Conservation (phyloP, 176 grass and related monocot species). For the Triticum dicoccoides region DNA sequence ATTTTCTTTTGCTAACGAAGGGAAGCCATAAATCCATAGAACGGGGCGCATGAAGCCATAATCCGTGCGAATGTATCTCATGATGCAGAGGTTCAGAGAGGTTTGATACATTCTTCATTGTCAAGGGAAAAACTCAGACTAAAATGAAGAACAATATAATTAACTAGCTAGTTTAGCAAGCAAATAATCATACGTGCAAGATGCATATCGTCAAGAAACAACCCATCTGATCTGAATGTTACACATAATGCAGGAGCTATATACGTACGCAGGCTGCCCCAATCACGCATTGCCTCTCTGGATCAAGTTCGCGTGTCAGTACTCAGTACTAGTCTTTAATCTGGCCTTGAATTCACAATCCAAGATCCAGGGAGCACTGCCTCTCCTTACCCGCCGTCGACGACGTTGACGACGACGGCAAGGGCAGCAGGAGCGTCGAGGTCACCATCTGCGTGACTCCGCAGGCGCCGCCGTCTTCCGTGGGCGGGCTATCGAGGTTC, state of each 20-base stretch:
- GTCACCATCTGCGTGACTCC: neutral
- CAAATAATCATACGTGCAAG: conserved; percentile 33
- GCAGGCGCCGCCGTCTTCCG: neutral
- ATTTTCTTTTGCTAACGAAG: neutral
- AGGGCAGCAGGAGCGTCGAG: conserved; percentile 22
- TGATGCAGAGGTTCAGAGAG: neutral
- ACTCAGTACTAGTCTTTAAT: neutral
- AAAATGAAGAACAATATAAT: neutral
- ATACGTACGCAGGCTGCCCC: conserved; percentile 41
- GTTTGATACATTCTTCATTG: neutral
- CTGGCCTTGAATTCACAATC: conserved; percentile 43
- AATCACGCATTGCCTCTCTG: conserved; percentile 20
- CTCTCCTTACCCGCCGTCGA: conserved; percentile 56
- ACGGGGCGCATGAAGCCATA: too few relatives aligned
- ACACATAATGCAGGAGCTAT: conserved; percentile 43
- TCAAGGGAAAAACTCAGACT: neutral
- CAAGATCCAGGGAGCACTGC: conserved; percentile 73
- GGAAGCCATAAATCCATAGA: neutral
- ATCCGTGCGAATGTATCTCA: neutral
- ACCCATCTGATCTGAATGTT: conserved; percentile 24
- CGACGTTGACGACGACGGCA: conserved; percentile 44
- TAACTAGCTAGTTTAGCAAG: conserved; percentile 8
- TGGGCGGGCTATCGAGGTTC: conserved; percentile 52
- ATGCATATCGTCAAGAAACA: conserved; percentile 30
- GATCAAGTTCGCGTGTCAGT: conserved; percentile 33